Percentiles rank a stretch among this genome's conserved stretches.
phyloP scores from a whole-genome alignment of 148 eudicot genomes.

The Vaccinium myrtillus region DNA sequence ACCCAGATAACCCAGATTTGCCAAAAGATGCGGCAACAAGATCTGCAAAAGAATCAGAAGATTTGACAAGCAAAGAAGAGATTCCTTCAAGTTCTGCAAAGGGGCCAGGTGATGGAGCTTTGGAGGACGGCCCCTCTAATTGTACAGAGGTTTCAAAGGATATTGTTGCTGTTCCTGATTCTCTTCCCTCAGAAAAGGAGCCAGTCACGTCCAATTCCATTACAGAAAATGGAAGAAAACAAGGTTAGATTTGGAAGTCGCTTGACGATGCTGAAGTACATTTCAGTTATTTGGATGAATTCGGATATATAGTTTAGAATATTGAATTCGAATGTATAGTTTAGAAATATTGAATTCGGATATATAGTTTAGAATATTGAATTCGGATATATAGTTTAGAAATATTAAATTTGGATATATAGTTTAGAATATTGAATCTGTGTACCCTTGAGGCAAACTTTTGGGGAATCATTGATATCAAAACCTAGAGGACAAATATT shows the following conservation, averaged over 20 bases:
- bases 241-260: conserved; percentile 40
- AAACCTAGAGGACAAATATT: conserved; percentile 8
- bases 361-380: no score
- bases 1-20: conserved; percentile 24
- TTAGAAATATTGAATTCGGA: neutral
- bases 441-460: neutral
- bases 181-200: conserved; percentile 36
- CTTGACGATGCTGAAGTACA: neutral
- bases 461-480: neutral
- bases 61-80: conserved; percentile 35
- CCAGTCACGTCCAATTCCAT: conserved; percentile 26
- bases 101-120: conserved; percentile 32
- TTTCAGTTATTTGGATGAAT: conserved; percentile 7
- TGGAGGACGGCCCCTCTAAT: conserved; percentile 24
- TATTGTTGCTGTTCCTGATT: conserved; percentile 38
- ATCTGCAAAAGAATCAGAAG: conserved; percentile 33
- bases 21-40: conserved; percentile 28
- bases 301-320: neutral
- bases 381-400: no score
- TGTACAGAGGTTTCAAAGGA: conserved; percentile 37
- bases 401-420: neutral
- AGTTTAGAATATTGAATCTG: neutral
- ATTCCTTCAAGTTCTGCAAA: conserved; percentile 34
- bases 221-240: conserved; percentile 34
- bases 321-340: no score